These are phyloP conservation scores for Euphrasia confusa DNA, from an alignment of 257 asterid genomes.

Conservation along the genomic window DNA sequence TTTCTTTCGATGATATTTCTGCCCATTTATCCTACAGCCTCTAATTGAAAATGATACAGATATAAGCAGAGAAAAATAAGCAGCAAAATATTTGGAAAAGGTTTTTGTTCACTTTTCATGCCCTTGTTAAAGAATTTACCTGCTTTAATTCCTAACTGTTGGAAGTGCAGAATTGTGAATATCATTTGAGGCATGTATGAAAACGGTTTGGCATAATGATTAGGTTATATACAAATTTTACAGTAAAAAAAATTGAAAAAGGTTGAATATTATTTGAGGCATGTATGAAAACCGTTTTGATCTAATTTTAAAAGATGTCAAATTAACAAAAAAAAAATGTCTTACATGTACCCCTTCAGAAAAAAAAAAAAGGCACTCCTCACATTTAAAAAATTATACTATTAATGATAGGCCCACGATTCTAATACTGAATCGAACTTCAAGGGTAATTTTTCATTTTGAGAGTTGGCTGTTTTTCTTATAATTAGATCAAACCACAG, in stretches of 20 bases:
- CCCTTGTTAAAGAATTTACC: too few relatives aligned
- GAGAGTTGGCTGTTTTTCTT: neutral
- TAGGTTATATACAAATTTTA: too few relatives aligned
- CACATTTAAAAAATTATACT: neutral
- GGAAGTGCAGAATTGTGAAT: too few relatives aligned
- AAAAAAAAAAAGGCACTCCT: neutral
- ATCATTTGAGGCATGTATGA: too few relatives aligned
- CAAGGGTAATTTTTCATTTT: neutral
- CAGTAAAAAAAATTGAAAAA: too few relatives aligned
- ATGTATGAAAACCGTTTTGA: neutral
- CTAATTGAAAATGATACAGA: conserved; percentile 20
- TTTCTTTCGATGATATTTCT: neutral
- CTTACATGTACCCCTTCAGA: neutral
- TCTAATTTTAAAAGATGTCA: too few relatives aligned
- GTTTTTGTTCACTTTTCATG: conserved; percentile 4
- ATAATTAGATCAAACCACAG: too few relatives aligned
- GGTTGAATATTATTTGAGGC: too few relatives aligned
- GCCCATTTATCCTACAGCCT: conserved; percentile 9
- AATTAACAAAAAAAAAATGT: too few relatives aligned
- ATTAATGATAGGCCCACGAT: neutral
- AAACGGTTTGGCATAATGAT: too few relatives aligned
- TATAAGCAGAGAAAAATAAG: conserved; percentile 16
- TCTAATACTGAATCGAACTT: neutral
- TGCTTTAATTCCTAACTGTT: too few relatives aligned
- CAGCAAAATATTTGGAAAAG: conserved; percentile 14